A percentile compares a stretch with the other conserved stretches of the same genome.
phyloP scores from a whole-genome alignment of 208 protist genomes.

The Polymyxa betae region DNA sequence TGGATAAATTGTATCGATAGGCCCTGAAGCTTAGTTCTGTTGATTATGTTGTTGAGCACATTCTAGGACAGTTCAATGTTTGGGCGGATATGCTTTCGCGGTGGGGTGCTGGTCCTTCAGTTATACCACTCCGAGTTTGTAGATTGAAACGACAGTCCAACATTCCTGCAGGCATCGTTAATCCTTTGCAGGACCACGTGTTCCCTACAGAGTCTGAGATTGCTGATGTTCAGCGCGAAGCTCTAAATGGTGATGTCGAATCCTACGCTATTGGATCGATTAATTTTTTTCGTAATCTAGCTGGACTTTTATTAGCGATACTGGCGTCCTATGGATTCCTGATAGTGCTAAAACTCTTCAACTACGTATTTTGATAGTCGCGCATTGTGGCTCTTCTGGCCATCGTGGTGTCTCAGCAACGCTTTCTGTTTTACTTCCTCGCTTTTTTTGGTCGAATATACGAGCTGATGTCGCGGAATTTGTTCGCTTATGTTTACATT shows the following conservation, averaged over 20 bases:
- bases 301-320: neutral
- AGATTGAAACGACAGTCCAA: neutral
- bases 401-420: neutral
- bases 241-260: neutral
- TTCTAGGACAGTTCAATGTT: conserved; percentile 20
- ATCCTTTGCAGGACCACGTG: neutral
- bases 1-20: conserved; percentile 40
- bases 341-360: neutral
- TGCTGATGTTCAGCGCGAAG: neutral
- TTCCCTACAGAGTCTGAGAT: too few relatives aligned
- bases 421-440: neutral
- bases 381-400: conserved; percentile 7
- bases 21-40: neutral
- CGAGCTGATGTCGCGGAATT: neutral
- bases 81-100: neutral
- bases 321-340: neutral
- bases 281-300: neutral
- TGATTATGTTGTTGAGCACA: conserved; percentile 31
- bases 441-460: conserved; percentile 3
- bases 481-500: conserved; percentile 14
- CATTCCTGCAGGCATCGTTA: neutral
- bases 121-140: neutral
- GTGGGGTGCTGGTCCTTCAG: neutral
- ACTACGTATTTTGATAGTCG: conserved; percentile 20
- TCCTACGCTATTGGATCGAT: neutral